Base-by-base conservation (phyloP, 176 grass and related monocot genomes). In the Oropetium thomaeum region DNA sequence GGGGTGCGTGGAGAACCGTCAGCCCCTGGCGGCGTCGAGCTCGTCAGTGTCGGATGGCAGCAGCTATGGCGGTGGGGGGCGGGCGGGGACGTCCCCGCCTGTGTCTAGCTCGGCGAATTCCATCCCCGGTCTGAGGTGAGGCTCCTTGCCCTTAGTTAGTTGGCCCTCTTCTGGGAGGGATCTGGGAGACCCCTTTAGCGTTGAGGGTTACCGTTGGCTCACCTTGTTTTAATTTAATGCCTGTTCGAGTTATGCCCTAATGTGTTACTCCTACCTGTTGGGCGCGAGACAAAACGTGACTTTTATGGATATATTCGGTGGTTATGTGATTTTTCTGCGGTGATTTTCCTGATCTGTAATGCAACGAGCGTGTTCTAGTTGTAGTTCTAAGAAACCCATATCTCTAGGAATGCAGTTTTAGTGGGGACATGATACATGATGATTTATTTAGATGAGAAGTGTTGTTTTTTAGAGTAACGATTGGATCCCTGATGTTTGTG, bases 1-100 rank as follows among this genome's bases (percentile, higher is more conserved):
- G 64, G 83, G 96, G 81, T 99, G 96, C 82, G 92, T 99, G 64
- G 96, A 99, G 85, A 99, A 99, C 78, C 90, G 93, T 72, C 93
- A 97, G 79, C 82, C 67, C 33, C 72, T 89, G 61, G 80, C 87
- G 28, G 85, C 92, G 51, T 95, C 92, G 76, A 99, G 84, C 80
- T 92, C 87, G 17, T 99, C 92, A 9, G 38, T 88, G 20, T 95
- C 96, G 7, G 96, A 95, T 20, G 87, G 87, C 10, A 95, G 91
- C 79, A 83, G 71, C 83, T 86, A 76, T 43, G 91, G 84, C 5
- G 86, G 81, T 4, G 83, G 78, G 4, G 91, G 77, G 8, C 69
- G 59, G 25, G 75, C 69, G 13, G 82, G 71, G 71, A 69, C 82
- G 82, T 99, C 96, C 19, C 87, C 96, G 25, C 84, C 89, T 55